These are phyloP conservation scores for Monosporascus sp. DNA, from an alignment of 2,329 filamentous ascomycete genomes.

Conservation along the genomic window DNA sequence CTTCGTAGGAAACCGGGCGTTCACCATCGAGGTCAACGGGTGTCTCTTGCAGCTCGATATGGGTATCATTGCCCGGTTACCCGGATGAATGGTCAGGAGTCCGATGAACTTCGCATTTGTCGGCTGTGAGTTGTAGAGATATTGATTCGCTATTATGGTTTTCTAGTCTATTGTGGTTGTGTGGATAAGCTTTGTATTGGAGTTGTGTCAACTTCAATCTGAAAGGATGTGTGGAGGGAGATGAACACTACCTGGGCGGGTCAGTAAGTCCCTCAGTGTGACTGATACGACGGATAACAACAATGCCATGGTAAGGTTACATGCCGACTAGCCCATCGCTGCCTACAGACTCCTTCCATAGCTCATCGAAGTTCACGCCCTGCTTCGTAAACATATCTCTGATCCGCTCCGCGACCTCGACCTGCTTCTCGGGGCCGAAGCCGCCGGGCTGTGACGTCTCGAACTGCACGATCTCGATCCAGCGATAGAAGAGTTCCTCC, in stretches of 20 bases:
- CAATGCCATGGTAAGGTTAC: slow-evolving; percentile 3
- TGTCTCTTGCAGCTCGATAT: not conserved
- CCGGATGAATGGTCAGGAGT: not conserved
- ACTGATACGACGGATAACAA: not conserved
- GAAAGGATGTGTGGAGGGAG: no score
- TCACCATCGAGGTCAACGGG: not conserved
- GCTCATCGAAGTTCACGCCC: slow-evolving; percentile 74
- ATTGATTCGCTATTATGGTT: not conserved
- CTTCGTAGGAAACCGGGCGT: not conserved
- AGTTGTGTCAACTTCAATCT: no score
- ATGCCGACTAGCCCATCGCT: slow-evolving; percentile 29
- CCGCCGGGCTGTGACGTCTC: slow-evolving; percentile 75
- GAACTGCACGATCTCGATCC: slow-evolving; percentile 89
- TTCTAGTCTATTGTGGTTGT: not conserved
- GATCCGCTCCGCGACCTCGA: slow-evolving; percentile 66
- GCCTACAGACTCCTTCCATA: slow-evolving; percentile 64
- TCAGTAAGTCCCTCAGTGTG: no score
- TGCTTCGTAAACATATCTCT: slow-evolving; percentile 69
- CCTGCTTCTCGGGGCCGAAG: slow-evolving; percentile 70
- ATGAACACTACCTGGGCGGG: no score
- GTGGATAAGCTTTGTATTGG: no score
- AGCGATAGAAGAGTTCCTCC: slow-evolving; percentile 83
- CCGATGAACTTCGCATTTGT: not conserved
- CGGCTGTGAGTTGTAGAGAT: not conserved
- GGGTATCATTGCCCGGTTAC: not conserved